A percentile compares a stretch with the other conserved stretches of the same genome.
These are phyloP conservation scores for Pterocarpus santalinus DNA, from an alignment of 306 rosid genomes.

Conservation along the genomic window DNA sequence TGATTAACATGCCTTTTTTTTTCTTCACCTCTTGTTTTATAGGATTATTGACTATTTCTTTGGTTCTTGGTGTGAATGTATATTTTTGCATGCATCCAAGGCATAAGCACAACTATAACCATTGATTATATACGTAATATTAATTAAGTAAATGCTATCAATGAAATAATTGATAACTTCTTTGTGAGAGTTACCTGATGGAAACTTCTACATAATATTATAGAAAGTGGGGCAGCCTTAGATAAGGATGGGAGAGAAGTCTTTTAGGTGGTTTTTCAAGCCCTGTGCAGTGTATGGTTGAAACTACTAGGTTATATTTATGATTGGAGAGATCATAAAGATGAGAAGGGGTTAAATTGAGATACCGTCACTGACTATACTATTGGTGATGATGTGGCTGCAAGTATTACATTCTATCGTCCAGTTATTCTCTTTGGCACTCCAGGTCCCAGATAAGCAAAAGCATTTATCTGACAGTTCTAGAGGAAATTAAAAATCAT, in stretches of 20 bases:
- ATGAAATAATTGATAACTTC: not conserved
- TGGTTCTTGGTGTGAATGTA: too few relatives aligned
- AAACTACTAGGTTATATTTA: not conserved
- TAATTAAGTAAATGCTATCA: too few relatives aligned
- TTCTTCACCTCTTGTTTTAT: too few relatives aligned
- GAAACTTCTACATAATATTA: not conserved
- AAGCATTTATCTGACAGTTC: not conserved
- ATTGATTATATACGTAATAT: too few relatives aligned
- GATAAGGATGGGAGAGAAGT: not conserved
- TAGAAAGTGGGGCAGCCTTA: not conserved
- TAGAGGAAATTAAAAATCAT: not conserved
- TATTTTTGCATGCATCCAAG: too few relatives aligned
- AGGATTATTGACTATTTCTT: too few relatives aligned
- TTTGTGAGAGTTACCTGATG: not conserved
- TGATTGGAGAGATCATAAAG: not conserved
- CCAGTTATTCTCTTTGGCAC: not conserved
- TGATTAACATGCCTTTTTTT: too few relatives aligned
- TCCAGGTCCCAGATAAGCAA: not conserved
- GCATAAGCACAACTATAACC: too few relatives aligned
- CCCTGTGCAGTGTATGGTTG: slow-evolving; percentile 10
- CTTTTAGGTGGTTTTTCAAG: too few relatives aligned
- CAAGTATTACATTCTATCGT: not conserved
- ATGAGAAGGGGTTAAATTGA: not conserved
- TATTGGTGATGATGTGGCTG: not conserved
- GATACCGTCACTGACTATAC: not conserved